Evolutionary conservation across 768 basidiomycete genomes (phyloP).

Genomic region (Phlebiopsis flavidoalba): DNA sequence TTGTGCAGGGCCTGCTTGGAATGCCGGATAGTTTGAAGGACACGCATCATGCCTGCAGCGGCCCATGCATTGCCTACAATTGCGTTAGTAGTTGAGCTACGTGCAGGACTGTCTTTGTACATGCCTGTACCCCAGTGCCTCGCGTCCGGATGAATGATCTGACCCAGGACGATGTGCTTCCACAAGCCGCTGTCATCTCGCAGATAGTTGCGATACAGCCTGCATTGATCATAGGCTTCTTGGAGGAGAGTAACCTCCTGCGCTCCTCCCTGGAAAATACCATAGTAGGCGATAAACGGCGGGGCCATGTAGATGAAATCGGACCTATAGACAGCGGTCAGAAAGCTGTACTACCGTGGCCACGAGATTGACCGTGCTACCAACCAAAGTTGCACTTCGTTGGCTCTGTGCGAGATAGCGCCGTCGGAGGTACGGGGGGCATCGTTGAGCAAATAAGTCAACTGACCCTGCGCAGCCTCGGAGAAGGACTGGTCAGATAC

Average conservation of each 20-base stretch:
- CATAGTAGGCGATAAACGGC: constrained; percentile 64
- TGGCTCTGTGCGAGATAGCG: constrained; percentile 52
- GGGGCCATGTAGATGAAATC: constrained; percentile 61
- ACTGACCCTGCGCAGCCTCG: constrained; percentile 39
- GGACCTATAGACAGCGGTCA: constrained; percentile 31
- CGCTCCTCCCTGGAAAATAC: constrained; percentile 36
- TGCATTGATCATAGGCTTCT: constrained; percentile 50
- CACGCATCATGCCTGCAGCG: constrained; percentile 59
- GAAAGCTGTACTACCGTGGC: neutral
- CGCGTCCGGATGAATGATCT: constrained; percentile 31
- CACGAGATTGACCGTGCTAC: neutral
- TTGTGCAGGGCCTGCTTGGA: constrained; percentile 29
- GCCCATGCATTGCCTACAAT: constrained; percentile 62
- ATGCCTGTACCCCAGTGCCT: constrained; percentile 56
- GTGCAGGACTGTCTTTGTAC: neutral
- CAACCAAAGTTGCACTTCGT: constrained; percentile 52
- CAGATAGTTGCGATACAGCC: constrained; percentile 51
- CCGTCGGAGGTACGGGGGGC: constrained; percentile 42
- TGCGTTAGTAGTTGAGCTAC: neutral
- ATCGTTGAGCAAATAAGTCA: constrained; percentile 40
- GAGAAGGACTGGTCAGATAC: constrained; percentile 29
- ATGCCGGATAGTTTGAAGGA: constrained; percentile 47
- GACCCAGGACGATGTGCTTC: constrained; percentile 49
- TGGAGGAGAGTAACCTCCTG: constrained; percentile 34
- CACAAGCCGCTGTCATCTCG: constrained; percentile 45